Evolutionary conservation across 116 monocot species (phyloP).

Genomic region (Trichopus zeylanicus): DNA sequence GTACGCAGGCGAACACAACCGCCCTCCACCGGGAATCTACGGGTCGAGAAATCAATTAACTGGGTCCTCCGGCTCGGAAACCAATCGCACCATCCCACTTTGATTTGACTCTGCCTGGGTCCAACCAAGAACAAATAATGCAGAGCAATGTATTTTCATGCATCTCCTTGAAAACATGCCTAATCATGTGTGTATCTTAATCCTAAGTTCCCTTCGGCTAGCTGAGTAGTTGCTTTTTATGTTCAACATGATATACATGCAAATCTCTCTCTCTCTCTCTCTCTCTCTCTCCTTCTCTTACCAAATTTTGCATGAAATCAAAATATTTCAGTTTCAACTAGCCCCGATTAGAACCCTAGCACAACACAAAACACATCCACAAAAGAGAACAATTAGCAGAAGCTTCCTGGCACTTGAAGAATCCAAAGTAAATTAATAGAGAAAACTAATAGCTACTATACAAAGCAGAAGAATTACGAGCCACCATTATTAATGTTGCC

Average conservation of each 20-base stretch:
- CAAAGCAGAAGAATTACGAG: not conserved
- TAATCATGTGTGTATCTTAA: no score
- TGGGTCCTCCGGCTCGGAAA: no score
- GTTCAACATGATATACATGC: no score
- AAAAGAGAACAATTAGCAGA: not conserved
- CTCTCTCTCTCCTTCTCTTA: slow-evolving; percentile 12
- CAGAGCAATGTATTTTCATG: no score
- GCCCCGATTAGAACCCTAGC: not conserved
- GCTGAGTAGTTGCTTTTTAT: not conserved
- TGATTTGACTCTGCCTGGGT: no score
- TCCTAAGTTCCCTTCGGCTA: not conserved
- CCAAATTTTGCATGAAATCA: no score
- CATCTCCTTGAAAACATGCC: no score
- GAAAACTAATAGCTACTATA: not conserved
- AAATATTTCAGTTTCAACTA: no score
- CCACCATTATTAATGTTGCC: not conserved
- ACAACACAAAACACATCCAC: not conserved
- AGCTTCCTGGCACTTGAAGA: not conserved
- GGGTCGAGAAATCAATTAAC: no score
- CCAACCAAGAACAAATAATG: no score
- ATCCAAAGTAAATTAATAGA: no score
- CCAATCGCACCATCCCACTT: no score
- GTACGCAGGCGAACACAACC: slow-evolving; percentile 67
- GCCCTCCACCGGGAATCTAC: not conserved
- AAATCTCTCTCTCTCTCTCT: not conserved